phyloP scores from a whole-genome alignment of 2,329 filamentous ascomycete genomes.

The Aspergillus awamori region DNA sequence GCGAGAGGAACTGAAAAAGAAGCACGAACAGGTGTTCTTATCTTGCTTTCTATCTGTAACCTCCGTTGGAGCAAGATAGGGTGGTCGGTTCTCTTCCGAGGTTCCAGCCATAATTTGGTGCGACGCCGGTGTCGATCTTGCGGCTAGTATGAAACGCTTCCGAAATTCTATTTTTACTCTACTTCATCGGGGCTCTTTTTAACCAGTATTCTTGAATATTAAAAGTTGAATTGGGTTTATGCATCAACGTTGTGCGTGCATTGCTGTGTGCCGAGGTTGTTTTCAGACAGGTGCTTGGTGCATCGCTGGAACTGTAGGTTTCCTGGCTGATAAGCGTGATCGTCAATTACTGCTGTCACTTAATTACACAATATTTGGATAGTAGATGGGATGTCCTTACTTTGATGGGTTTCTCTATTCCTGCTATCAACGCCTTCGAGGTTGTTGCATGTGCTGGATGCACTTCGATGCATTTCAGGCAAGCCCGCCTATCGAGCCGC shows the following conservation, averaged over 20 bases:
- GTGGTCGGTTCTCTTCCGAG: neutral
- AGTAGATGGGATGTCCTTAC: too few species aligned
- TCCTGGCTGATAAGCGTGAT: neutral
- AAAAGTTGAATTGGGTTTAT: neutral
- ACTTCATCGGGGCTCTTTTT: neutral
- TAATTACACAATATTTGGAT: neutral
- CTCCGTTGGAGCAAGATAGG: neutral
- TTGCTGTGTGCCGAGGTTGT: neutral
- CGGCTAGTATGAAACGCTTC: neutral
- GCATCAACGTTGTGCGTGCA: neutral
- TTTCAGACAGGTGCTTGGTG: neutral
- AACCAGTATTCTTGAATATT: neutral
- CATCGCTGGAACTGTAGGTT: neutral
- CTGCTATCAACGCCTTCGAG: too few species aligned
- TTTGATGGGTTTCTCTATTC: neutral
- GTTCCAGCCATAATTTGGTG: neutral
- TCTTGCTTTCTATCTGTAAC: neutral
- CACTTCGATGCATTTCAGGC: too few species aligned
- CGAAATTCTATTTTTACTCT: neutral
- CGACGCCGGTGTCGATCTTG: neutral
- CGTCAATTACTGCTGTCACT: neutral
- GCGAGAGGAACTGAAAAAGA: neutral
- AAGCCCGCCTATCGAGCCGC: too few species aligned
- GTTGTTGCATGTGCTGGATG: neutral
- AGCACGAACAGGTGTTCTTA: neutral